Percentiles rank a stretch among this genome's conserved stretches.
phyloP scores from a whole-genome alignment of 805 yeast genomes.

The Millerozyma miso region DNA sequence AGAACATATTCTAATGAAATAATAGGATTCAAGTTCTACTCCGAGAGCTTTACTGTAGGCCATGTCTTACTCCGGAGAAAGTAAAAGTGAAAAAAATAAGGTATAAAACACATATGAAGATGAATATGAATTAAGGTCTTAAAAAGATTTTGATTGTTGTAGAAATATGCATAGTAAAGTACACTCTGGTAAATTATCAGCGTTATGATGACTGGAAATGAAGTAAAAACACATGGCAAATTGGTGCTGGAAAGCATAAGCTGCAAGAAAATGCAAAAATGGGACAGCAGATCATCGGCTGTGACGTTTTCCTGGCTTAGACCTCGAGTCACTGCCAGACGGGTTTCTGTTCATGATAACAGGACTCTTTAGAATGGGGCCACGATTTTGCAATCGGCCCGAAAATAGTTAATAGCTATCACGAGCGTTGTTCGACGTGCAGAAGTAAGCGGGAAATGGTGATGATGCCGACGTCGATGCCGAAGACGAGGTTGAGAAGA shows the following conservation, averaged over 20 bases:
- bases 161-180: background rate
- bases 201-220: background rate
- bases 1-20: background rate
- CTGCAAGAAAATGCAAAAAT: background rate
- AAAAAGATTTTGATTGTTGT: background rate
- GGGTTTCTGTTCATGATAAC: background rate
- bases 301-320: too few relatives aligned
- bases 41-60: background rate
- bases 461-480: slow-evolving; percentile 1
- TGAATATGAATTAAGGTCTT: too few relatives aligned
- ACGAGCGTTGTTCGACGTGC: background rate
- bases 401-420: background rate
- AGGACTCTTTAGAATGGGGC: background rate
- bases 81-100: background rate
- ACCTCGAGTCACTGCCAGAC: too few relatives aligned
- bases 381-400: background rate
- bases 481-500: background rate
- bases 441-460: background rate
- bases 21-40: background rate
- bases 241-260: background rate
- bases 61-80: background rate
- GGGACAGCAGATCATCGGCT: background rate
- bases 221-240: background rate
- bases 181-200: too few relatives aligned
- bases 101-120: too few relatives aligned